These are phyloP conservation scores for Basidioascus undulatus DNA, from an alignment of 768 basidiomycete genomes.

Conservation along the genomic window DNA sequence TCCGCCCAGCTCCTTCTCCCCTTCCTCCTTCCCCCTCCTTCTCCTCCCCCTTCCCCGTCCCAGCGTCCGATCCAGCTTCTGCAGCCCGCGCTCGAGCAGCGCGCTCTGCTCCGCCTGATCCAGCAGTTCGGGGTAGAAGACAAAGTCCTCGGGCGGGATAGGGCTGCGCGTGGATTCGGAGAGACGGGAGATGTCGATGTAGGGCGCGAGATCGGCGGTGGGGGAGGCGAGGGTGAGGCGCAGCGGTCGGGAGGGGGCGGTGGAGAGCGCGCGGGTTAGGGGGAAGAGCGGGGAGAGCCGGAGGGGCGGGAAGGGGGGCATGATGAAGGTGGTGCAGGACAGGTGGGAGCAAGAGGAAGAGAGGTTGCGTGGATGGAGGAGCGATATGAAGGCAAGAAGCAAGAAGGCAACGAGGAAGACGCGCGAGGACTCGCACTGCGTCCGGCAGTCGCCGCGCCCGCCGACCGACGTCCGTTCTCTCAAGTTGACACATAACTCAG, in stretches of 20 bases:
- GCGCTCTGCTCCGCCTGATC: too few species aligned
- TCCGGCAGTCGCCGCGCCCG: background rate
- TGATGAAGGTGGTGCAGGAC: background rate
- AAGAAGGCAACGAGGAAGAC: background rate
- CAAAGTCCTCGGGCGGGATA: too few species aligned
- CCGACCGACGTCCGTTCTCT: background rate
- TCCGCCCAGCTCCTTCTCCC: too few species aligned
- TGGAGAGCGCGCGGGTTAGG: conserved; percentile 1
- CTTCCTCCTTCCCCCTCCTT: too few species aligned
- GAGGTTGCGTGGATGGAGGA: background rate
- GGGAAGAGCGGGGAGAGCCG: background rate
- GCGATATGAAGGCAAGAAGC: background rate
- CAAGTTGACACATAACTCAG: background rate
- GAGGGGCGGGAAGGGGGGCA: background rate
- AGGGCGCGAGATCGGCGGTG: too few species aligned
- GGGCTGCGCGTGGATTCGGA: too few species aligned
- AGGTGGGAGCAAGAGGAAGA: background rate
- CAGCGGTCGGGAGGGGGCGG: background rate
- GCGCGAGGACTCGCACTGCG: background rate
- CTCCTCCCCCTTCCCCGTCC: too few species aligned
- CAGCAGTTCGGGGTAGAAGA: too few species aligned
- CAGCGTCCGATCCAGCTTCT: too few species aligned
- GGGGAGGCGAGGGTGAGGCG: too few species aligned
- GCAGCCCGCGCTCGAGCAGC: too few species aligned
- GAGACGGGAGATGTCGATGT: too few species aligned